Base-by-base conservation (phyloP, 495 filamentous ascomycete species). In the Aspergillus egyptiacus region DNA sequence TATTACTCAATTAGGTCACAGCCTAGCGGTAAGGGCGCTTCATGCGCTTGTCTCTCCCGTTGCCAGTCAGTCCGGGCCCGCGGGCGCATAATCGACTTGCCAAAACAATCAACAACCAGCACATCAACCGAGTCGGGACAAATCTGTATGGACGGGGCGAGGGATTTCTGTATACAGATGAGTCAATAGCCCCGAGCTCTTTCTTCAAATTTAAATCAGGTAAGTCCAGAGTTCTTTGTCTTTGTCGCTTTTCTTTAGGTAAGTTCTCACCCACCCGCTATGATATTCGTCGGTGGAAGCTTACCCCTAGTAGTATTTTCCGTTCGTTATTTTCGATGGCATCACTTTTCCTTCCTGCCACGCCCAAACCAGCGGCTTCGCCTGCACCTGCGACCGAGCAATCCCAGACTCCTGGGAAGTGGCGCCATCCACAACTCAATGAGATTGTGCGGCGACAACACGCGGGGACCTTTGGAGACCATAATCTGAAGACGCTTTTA, bases 351-450 rank as follows among this genome's bases (percentile, higher is more conserved):
- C 69, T 58, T 72, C 81, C 58, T 81, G 75, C 65, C 68, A 78
- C 63, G 73, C 79, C 71, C 84, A 89, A 58, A 83, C 66, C 69
- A 71, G 64, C 53, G 64, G 59, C 69, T 75, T 62, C 56, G 72
- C 35, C 61, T 59, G 62, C 61, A 68, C 75, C 68, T 47, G 61
- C 56, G 6, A 51, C 66, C 5, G 73, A 71, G 67, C 73, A 61
- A 51, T 71, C 75, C n/a, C 73, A 71, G 11, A 74, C 76, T 6
- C 80, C 88, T 11, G 91, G 91, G 40, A 87, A 84, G 67, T 96
- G 91, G 91, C 78, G 79, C 51, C 91, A 96, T 65, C 91, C 91
- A 4, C 79, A 81, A 23, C 69, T 95, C 39, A 71, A 84, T 53
- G 88, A 94, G 62, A 86, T 96, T 54, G 75, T 81, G 11, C 75